Base-by-base conservation (phyloP, 768 basidiomycete species). In the Boletellus sp. region DNA sequence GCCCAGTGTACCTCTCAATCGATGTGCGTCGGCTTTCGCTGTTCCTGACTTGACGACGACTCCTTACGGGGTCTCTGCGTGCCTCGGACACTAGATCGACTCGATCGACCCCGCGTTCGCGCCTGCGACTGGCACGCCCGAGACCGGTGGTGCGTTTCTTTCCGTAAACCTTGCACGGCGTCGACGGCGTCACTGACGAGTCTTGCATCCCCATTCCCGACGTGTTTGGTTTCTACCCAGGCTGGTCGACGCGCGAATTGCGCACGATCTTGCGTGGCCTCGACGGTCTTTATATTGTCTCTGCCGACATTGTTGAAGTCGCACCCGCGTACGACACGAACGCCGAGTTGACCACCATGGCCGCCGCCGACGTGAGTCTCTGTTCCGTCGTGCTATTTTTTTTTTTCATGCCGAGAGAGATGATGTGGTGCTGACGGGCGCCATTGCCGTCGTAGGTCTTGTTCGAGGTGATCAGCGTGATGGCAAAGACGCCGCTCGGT, bases 241-340 rank as follows among this genome's bases (percentile, higher is more conserved):
- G 65, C 10, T 90, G 87, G 89, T 85, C 87, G 4, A 89, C 88
- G 7, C 83, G 90, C 50, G 89, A 92, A 67, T 70, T 90, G 44
- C 81, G 86, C 42, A 81, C 83, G 7, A 87, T 91, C 59, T 67
- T 91, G 50, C 74, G 88, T 42, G 88, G 89, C 17, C 68, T 92
- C 13, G 83, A 84, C 47, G 87, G 88, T 13, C 72, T 91, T 45
- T 73, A 80, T 51, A 83, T 92, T 53, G 86, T 91, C 40, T 87
- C 83, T 33, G 86, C 84, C 9, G 90, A 92, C 62, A 80, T 92
- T 38, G 90, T 92, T 40, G 90, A 92, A 63, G 90, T 91, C 20
- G 84, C 87, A 1, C 90, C 89, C 15, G 86, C 88, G 6, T 89
- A 90, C 61, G 88, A 89, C 52, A 76, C 74, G 9, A 81, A 80